phyloP scores from a whole-genome alignment of 2,329 filamentous ascomycete genomes.

The Ophiosphaerella narmari region DNA sequence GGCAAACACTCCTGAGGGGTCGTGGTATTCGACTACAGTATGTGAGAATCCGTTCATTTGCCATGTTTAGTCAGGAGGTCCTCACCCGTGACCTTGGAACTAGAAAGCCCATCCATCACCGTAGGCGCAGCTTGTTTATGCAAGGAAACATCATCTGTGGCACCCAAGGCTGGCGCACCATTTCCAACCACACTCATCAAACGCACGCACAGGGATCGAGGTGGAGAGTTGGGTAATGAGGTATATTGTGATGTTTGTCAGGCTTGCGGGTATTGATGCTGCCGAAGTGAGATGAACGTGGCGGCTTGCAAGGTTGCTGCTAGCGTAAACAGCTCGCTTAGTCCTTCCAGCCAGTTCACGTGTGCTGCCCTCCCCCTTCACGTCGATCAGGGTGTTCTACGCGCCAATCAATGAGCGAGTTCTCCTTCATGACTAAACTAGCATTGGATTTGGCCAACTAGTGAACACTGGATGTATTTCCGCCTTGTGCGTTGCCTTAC shows the following conservation, averaged over 20 bases:
- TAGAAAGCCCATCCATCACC: conserved; percentile 50
- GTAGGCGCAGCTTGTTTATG: conserved; percentile 32
- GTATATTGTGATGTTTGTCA: conserved; percentile 21
- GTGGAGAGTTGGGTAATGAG: conserved; percentile 5
- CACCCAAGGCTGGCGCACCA: conserved; percentile 45
- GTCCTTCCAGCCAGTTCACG: conserved; percentile 10
- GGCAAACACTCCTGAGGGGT: conserved; percentile 87
- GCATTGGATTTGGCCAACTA: too few species aligned
- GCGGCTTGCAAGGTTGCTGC: conserved; percentile 20
- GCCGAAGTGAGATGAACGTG: conserved; percentile 25
- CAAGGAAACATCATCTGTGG: conserved; percentile 40
- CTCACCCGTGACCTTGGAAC: conserved; percentile 58
- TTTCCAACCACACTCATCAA: conserved; percentile 45
- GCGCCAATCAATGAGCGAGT: too few species aligned
- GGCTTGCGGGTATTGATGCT: conserved; percentile 23
- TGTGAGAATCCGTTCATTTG: conserved; percentile 21
- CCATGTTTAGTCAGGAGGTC: conserved; percentile 3
- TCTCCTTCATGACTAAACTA: too few species aligned
- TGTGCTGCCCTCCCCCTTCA: not conserved
- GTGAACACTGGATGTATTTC: conserved; percentile 6
- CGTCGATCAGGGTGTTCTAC: too few species aligned
- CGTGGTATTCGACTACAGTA: conserved; percentile 85
- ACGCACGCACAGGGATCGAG: conserved; percentile 15
- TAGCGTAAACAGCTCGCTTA: conserved; percentile 14
- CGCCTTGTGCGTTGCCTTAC: conserved; percentile 22